Base-by-base conservation (phyloP, 208 protist species). In the Crithidia thermophila region DNA sequence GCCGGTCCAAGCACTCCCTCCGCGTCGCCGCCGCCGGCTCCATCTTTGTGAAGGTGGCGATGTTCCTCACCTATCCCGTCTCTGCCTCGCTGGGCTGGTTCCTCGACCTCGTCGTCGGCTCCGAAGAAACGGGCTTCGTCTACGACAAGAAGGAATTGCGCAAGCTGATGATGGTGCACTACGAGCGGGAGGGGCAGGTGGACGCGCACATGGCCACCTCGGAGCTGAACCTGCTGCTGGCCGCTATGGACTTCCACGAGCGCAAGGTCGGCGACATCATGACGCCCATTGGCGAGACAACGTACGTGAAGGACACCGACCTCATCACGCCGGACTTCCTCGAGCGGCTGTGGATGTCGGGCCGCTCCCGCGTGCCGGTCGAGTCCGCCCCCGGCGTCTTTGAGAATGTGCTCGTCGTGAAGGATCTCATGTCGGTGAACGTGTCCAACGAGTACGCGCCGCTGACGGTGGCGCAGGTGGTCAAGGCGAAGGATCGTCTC, bases 211-310 rank as follows among this genome's bases (percentile, higher is more conserved):
- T 96, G 73, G 74, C 76, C 14, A 86, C 80, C 53, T 81, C 88
- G 14, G 91, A 96, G 73, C 58, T 96, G 67, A 79, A 88, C 14
- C 81, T 96, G 25, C 75, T 96, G 50, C 81, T 96, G 14, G 84
- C 87, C 14, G 88, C 91, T 2, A 90, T 96, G 83, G 91, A 96
- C 57, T 96, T 96, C 55, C 91, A 96, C 21, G 91, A 96, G 73
- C 75, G 75, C 36, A 81, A 67, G 10, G 88, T 93, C 16, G 39
- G 66, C 33, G 88, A 96, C 51, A 90, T 96, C 49, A 96, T 96
- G 88, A 90, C 75, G 7, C 91, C 91, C 11, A 87, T 94, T 39
- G 79, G 77, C 14, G 49, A 81, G 14, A 67, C 81, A 7, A 84
- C 77, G 23, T 82, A 73, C 30, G 83, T 93, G 39, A 46, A 60